phyloP scores from a whole-genome alignment of 2,329 filamentous ascomycete genomes.

The Scedosporium aurantiacum region DNA sequence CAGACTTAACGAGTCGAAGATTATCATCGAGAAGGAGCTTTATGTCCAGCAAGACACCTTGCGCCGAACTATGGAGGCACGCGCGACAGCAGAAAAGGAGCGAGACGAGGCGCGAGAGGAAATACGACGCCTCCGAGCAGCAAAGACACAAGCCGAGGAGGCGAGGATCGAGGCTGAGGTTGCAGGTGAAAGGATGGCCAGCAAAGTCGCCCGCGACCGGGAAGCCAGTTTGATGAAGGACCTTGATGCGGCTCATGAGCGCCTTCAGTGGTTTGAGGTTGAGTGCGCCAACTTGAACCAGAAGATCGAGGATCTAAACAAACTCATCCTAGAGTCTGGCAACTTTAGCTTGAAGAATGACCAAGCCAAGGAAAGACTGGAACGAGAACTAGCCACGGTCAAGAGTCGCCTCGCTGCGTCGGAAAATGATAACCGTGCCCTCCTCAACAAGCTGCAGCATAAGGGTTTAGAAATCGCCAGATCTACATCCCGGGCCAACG shows the following conservation, averaged over 20 bases:
- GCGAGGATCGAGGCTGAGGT: slow-evolving; percentile 74
- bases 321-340: slow-evolving; percentile 79
- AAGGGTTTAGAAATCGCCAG: slow-evolving; percentile 94
- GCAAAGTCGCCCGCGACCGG: slow-evolving; percentile 65
- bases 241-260: slow-evolving; percentile 65
- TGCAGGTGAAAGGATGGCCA: slow-evolving; percentile 68
- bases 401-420: slow-evolving; percentile 83
- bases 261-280: slow-evolving; percentile 66
- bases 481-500: slow-evolving; percentile 74
- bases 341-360: slow-evolving; percentile 84
- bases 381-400: slow-evolving; percentile 81
- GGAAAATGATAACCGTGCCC: slow-evolving; percentile 87
- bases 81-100: slow-evolving; percentile 69
- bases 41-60: slow-evolving; percentile 91
- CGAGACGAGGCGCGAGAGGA: slow-evolving; percentile 83
- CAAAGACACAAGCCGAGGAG: slow-evolving; percentile 77
- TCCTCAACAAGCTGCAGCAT: slow-evolving; percentile 96
- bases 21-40: slow-evolving; percentile 94
- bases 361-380: slow-evolving; percentile 84
- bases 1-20: slow-evolving; percentile 83
- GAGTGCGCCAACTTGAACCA: slow-evolving; percentile 67
- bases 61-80: slow-evolving; percentile 72
- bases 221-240: slow-evolving; percentile 69
- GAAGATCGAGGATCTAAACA: slow-evolving; percentile 76
- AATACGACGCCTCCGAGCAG: slow-evolving; percentile 68